These are phyloP conservation scores for Saururus chinensis DNA, from an alignment of 164 flowering plant species.

Conservation along the genomic window DNA sequence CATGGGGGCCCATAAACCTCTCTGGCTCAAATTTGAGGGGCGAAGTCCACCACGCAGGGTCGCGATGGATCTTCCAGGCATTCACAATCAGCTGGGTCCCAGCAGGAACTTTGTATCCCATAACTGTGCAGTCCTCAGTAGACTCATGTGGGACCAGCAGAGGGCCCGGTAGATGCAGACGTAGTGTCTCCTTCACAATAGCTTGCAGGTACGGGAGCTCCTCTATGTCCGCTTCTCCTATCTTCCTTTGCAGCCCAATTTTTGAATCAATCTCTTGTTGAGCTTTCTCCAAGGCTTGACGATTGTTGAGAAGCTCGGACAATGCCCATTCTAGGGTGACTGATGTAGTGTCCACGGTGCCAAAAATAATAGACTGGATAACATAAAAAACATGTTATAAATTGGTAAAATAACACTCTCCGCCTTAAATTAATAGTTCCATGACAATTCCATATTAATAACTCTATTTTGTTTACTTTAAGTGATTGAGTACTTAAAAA, in stretches of 20 bases:
- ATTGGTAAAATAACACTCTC: neutral
- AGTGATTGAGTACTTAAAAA: too few species aligned
- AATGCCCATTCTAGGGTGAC: constrained; percentile 30
- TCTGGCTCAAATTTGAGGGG: constrained; percentile 1
- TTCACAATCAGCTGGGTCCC: constrained; percentile 6
- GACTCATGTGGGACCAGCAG: constrained; percentile 29
- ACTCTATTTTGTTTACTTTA: too few species aligned
- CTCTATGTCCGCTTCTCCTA: constrained; percentile 30
- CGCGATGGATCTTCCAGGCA: constrained; percentile 4
- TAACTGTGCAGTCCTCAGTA: constrained; percentile 21
- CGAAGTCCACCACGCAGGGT: neutral
- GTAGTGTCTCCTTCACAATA: constrained; percentile 28
- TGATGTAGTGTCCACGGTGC: constrained; percentile 32
- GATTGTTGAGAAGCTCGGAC: constrained; percentile 29
- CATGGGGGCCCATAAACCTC: constrained; percentile 2
- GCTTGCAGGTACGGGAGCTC: constrained; percentile 26
- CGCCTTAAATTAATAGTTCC: too few species aligned
- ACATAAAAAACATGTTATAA: neutral
- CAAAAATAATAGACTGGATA: constrained; percentile 21
- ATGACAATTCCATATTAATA: too few species aligned
- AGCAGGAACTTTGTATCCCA: constrained; percentile 16
- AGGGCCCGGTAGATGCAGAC: constrained; percentile 23
- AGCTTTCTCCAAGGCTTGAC: constrained; percentile 17
- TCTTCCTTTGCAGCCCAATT: constrained; percentile 14
- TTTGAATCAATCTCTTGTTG: constrained; percentile 23